Evolutionary conservation across 192 early-diverging fungal species (phyloP).

Genomic region (Chytriomyces confervae): DNA sequence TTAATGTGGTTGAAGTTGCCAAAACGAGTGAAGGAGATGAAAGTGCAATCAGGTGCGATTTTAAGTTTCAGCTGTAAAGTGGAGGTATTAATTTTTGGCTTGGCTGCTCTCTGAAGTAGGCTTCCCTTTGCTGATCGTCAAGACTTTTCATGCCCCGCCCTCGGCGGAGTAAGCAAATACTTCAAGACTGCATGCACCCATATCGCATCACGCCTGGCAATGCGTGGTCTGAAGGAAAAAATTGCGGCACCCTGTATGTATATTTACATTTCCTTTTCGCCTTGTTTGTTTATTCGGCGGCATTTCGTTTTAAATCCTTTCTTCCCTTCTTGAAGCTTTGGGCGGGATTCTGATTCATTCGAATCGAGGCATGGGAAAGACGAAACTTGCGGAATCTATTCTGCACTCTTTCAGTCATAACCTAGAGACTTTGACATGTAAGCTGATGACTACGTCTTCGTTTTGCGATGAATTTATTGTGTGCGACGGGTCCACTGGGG

Average conservation of each 20-base stretch:
- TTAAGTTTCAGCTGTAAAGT: no score
- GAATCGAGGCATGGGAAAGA: constrained; percentile 50
- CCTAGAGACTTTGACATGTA: constrained; percentile 35
- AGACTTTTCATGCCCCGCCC: constrained; percentile 7
- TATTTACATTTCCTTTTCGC: neutral
- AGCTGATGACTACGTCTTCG: constrained; percentile 22
- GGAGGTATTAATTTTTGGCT: no score
- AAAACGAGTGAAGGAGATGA: neutral
- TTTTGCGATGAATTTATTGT: neutral
- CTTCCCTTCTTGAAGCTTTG: constrained; percentile 22
- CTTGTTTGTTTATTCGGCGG: neutral
- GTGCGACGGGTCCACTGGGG: no score
- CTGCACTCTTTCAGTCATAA: constrained; percentile 34
- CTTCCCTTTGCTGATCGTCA: neutral
- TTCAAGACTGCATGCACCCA: neutral
- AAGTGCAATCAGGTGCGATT: neutral
- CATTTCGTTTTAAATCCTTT: neutral
- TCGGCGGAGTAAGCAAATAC: constrained; percentile 30
- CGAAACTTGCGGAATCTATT: constrained; percentile 32
- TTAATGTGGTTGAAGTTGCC: constrained; percentile 7
- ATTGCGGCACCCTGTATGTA: constrained; percentile 27
- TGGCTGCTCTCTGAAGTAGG: neutral
- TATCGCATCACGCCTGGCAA: constrained; percentile 10
- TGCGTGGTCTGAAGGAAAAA: neutral
- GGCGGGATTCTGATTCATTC: constrained; percentile 50